Evolutionary conservation across 768 basidiomycete species (phyloP), one percentile per base, ranked within the genome.

Genomic region (Gloeopeniophorella convolvens): DNA sequence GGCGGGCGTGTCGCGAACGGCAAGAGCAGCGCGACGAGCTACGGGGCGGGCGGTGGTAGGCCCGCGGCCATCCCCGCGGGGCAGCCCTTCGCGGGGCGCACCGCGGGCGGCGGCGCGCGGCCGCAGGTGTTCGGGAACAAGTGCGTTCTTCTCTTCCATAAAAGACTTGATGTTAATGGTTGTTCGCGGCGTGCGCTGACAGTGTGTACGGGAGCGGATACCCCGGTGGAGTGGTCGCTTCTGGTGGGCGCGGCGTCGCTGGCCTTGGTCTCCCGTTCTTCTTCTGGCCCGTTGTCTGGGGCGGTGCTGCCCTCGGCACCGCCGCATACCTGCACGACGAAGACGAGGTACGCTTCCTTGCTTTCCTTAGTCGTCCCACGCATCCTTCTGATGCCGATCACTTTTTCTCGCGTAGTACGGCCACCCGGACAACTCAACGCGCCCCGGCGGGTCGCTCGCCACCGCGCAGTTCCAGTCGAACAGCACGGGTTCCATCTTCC

Each of bases 371-470:
- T 27, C 2, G 12, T 3, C 26, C 21, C 23, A 23, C 16, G 6
- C 26, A n/a, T 18, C 8, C 3, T 8, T 20, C 9, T 5, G 12
- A 27, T 8, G 16, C 24, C n/a, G 18, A 41, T 33, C 13, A 23
- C 12, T 16, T 13, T 28, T 35, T 4, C 30, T 2, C 18, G 20
- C 15, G n/a, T 52, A 71, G 68, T 70, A 70, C 36, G 69, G 68
- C 20, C 56, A 58, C 5, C 60, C 64, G 3, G 58, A 61, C 33
- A 70, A 70, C 47, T 59, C 63, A 10, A 63, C 62, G 16, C 63
- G 70, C 6, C 68, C 70, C 0, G 70, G 69, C 2, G 68, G 70
- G 5, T 59, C 63, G 0, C 51, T 66, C 51, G 51, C 54, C 20
- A 50, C 59, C 21, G 60, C 63, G 2, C 45, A 58, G 3, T 65